Evolutionary conservation across 1,284 basidiomycete species (phyloP).

Genomic region (Chalciporus sp.): DNA sequence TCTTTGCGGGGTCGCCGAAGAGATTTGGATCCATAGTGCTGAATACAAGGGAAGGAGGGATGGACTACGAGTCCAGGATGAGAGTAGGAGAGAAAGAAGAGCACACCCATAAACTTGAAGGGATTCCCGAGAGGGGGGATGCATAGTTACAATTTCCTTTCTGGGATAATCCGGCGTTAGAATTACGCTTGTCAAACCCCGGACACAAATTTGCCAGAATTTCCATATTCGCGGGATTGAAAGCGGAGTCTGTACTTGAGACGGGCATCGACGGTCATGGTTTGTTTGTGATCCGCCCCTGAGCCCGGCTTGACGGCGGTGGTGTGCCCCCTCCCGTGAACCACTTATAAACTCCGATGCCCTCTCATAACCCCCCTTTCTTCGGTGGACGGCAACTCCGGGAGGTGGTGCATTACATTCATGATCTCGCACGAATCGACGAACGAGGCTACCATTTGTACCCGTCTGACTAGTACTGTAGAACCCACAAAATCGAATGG

Average conservation of each 20-base stretch:
- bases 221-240: conserved; percentile 26
- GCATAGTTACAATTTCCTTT: conserved; percentile 18
- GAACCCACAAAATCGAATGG: no score
- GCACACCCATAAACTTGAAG: conserved; percentile 23
- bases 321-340: not conserved
- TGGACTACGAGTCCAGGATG: conserved; percentile 20
- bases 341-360: no score
- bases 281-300: no score
- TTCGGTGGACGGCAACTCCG: not conserved
- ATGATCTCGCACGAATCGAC: not conserved
- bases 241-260: conserved; percentile 21
- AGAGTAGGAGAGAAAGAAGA: conserved; percentile 14
- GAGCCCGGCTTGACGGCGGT: no score
- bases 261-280: no score
- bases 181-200: conserved; percentile 8
- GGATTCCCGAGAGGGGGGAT: conserved; percentile 14
- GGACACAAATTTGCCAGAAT: no score
- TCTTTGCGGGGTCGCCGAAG: conserved; percentile 51
- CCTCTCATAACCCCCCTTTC: not conserved
- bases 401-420: no score
- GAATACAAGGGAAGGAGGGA: conserved; percentile 42
- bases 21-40: conserved; percentile 36
- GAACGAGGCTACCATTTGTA: not conserved
- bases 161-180: conserved; percentile 18
- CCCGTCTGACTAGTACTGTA: not conserved